phyloP scores from a whole-genome alignment of 2,329 filamentous ascomycete genomes.

The Thelonectria rubi region DNA sequence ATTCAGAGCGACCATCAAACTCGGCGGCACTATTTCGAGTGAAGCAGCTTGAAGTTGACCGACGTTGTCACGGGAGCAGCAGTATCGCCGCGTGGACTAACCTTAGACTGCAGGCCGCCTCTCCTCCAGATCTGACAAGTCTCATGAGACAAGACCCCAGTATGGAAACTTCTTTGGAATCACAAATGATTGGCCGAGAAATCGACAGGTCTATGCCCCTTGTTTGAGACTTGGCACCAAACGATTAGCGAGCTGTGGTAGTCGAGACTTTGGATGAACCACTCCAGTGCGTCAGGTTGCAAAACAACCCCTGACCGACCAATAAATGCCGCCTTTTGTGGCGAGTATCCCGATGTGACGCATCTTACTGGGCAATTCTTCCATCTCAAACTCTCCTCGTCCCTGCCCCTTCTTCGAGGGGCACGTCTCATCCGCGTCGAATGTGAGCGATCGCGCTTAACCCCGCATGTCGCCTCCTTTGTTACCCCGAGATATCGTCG shows the following conservation, averaged over 20 bases:
- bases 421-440: not conserved
- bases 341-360: not conserved
- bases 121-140: conserved; percentile 4
- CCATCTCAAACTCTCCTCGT: not conserved
- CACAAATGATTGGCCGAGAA: not conserved
- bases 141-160: not conserved
- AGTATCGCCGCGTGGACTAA: conserved; percentile 6
- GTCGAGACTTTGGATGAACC: conserved; percentile 13
- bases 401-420: conserved; percentile 2
- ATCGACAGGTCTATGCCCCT: not conserved
- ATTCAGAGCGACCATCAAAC: conserved; percentile 7
- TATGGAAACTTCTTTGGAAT: not conserved
- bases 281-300: conserved; percentile 16
- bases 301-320: conserved; percentile 8
- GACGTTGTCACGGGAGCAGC: not conserved
- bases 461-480: conserved; percentile 4
- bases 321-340: not conserved
- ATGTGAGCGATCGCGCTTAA: not conserved
- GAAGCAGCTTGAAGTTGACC: not conserved
- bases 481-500: conserved; percentile 1
- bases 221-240: conserved; percentile 13
- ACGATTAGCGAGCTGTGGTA: not conserved
- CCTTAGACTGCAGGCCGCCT: conserved; percentile 2
- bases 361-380: not conserved
- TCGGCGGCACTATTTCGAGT: not conserved